Conservation (phyloP, 805 yeast genomes). For the Sungouiozyma ichnusensis region DNA sequence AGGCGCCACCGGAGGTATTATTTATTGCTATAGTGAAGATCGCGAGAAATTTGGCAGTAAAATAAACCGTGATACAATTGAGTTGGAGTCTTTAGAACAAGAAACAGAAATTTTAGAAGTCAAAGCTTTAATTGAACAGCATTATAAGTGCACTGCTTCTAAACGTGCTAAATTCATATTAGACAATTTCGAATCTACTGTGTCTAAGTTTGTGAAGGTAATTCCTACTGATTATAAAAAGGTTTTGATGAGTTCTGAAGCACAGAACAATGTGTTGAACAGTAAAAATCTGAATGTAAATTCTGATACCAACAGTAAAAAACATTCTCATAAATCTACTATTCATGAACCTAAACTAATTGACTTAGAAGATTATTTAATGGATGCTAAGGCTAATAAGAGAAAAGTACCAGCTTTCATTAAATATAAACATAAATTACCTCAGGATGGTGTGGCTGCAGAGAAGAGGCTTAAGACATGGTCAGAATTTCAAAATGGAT, state of each 20-base stretch:
- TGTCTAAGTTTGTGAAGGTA: constrained; percentile 86
- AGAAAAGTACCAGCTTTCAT: constrained; percentile 50
- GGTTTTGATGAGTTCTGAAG: constrained; percentile 62
- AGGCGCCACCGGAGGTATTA: constrained; percentile 99
- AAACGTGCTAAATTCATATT: constrained; percentile 78
- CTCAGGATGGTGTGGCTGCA: constrained; percentile 26
- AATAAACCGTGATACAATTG: constrained; percentile 76
- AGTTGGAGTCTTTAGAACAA: constrained; percentile 62
- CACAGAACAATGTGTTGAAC: constrained; percentile 48
- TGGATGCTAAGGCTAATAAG: constrained; percentile 53
- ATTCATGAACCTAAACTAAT: constrained; percentile 68
- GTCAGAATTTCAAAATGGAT: constrained; percentile 77
- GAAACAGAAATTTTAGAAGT: constrained; percentile 90
- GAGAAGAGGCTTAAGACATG: constrained; percentile 75
- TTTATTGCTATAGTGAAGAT: constrained; percentile 90
- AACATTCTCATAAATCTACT: constrained; percentile 26
- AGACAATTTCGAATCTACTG: constrained; percentile 76
- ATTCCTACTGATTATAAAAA: constrained; percentile 85
- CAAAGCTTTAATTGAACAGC: constrained; percentile 89
- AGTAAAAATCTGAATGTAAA: constrained; percentile 57
- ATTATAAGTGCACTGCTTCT: constrained; percentile 88
- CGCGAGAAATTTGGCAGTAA: constrained; percentile 70
- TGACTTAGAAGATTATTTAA: constrained; percentile 83
- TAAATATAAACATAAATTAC: constrained; percentile 60
- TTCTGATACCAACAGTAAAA: neutral